Evolutionary conservation across 2,329 filamentous ascomycete species (phyloP), one percentile per base, ranked within the genome.

Genomic region (Trichoderma hamatum): DNA sequence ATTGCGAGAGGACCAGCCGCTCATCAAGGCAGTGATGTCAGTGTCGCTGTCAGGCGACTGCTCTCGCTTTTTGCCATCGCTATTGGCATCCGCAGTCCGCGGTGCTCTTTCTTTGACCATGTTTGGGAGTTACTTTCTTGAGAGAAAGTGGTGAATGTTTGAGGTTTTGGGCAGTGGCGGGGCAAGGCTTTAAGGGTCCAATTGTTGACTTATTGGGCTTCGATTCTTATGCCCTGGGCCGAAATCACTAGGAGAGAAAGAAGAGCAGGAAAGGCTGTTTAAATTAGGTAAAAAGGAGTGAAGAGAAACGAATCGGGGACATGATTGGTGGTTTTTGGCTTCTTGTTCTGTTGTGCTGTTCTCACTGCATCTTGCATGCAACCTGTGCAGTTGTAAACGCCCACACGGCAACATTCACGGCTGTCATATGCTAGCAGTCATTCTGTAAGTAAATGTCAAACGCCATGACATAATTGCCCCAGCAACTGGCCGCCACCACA

Each of bases 51-150:
- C 77, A 6, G 76, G 76, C 14, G 75, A 76, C 56, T 71, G 70
- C 56, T 74, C 77, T 36, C 75, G 74, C 34, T 68, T 67, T n/a
- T 70, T 36, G 59, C 70, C 72, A 28, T 76, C 76, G 67, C 76
- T 73, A 69, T 76, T 79, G 30, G 74, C 74, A n/a, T 75, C 75
- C 58, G 76, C 76, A 21, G 84, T 79, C 74, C 74, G 83, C 75
- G 76, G 84, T 74, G 74, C 84, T 72, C 76, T 83, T 79, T 81
- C 85, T 75, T 80, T 83, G 73, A 81, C 84, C 84, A 85, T 85
- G 72, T 63, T 73, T 72, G 63, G 19, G 26, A 10, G 19, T 14
- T 30, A 51, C 5, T 34, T 72, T 68, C 69, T 63, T 59, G 36
- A 76, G 72, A 34, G 70, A 49, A 13, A 51, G 3, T 24, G 34